phyloP scores from a whole-genome alignment of 331 rosid genomes.

The Telfairia occidentalis region DNA sequence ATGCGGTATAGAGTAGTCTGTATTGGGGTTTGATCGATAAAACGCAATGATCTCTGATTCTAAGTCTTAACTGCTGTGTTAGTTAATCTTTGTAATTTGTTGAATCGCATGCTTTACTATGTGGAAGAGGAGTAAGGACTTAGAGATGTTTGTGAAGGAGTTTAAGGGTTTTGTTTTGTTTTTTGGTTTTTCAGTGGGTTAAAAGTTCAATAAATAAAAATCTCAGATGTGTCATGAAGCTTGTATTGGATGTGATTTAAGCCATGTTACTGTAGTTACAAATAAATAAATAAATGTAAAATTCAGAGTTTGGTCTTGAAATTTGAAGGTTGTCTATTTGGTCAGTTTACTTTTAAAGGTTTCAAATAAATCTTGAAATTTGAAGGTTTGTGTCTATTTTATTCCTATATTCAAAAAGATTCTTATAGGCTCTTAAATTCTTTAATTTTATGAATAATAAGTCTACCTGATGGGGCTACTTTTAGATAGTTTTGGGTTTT shows the following conservation, averaged over 20 bases:
- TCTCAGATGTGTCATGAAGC: neutral
- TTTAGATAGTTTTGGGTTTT: neutral
- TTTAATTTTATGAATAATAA: too few relatives aligned
- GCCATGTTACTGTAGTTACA: neutral
- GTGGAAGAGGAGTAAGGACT: neutral
- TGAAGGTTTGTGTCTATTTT: neutral
- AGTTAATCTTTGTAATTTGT: neutral
- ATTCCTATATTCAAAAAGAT: too few relatives aligned
- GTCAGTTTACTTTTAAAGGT: neutral
- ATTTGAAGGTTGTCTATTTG: neutral
- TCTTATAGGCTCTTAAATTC: too few relatives aligned
- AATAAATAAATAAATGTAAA: neutral
- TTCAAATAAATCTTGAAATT: neutral
- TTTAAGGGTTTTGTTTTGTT: neutral
- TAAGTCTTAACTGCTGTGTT: neutral
- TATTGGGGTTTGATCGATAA: neutral
- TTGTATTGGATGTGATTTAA: neutral
- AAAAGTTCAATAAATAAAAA: too few relatives aligned
- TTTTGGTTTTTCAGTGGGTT: neutral
- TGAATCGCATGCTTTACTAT: neutral
- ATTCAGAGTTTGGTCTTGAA: neutral
- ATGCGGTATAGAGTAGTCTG: neutral
- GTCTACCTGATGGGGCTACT: too few relatives aligned
- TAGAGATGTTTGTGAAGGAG: neutral
- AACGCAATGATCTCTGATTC: neutral